Evolutionary conservation across 306 rosid genomes (phyloP), one percentile per base, ranked within the genome.

Genomic region (Neltuma alba): DNA sequence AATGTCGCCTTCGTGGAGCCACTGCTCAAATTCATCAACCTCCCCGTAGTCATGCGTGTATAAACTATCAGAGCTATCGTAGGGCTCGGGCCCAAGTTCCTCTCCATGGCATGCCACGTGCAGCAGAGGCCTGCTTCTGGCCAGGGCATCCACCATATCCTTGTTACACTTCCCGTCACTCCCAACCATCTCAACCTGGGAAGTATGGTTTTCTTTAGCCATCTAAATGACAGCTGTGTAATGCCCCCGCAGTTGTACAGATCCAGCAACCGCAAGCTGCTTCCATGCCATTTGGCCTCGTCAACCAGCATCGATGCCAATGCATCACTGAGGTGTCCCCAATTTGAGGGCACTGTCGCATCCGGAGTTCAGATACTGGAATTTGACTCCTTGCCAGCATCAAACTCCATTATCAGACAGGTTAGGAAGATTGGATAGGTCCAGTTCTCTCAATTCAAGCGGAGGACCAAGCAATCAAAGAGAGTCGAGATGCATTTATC

Each of bases 151-250:
- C 5, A 95, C 97, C 73, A 87, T 83, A 36, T 95, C 95, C 82
- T 90, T 89, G 30, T 92, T 93, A 90, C 92, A 81, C 83, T 82
- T 66, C 99, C 99, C 0, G 92, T 89, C 84, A 95, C 94, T 66
- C 99, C 99, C 90, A 95, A 75, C 92, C 96, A 91, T 81, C 89
- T 89, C 74, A 95, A 83, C 91, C 95, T 95, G 7, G 99, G 82
- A 95, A 95, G 85, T 95, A 92, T 0, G 98, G 99, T 48, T 76
- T n/a, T 95, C 90, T 95, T 95, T 79, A 95, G 82, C 99, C 97
- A 92, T 27, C 89, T 87, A 82, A 89, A 95, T 16, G 98, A 79
- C 69, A 89, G 92, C 40, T 64, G 87, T 4, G 98, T 95, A 70
- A 95, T 88, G 82, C 99, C 96, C 55, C 97, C 98, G 18, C 98